Conservation (phyloP, 2,329 filamentous ascomycete species). For the Talaromyces albobiverticillius region DNA sequence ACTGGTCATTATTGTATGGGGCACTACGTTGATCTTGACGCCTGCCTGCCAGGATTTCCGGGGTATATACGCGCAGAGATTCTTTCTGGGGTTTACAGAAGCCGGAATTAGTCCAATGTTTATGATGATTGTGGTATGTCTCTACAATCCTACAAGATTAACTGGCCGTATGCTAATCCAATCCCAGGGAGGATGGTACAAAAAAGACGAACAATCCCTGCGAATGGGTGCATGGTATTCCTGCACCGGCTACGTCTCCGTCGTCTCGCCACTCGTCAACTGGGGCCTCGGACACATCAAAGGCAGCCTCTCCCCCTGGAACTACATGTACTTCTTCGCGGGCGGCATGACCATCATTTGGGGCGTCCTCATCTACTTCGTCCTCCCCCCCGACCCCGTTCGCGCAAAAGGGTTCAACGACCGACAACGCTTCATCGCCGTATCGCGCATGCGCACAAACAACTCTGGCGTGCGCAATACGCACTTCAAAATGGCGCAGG, state of each 20-base stretch:
- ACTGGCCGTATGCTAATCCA: neutral
- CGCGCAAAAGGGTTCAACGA: neutral
- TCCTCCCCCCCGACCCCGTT: constrained; percentile 1
- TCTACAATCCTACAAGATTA: neutral
- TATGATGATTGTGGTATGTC: constrained; percentile 6
- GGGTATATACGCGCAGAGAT: constrained; percentile 3
- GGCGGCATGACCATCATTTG: constrained; percentile 3
- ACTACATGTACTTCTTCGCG: constrained; percentile 7
- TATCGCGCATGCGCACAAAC: constrained; percentile 6
- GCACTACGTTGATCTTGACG: neutral
- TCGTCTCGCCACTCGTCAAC: constrained; percentile 5
- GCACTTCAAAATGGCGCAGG: neutral
- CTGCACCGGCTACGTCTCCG: constrained; percentile 5
- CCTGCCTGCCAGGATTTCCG: neutral
- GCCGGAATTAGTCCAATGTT: constrained; percentile 7
- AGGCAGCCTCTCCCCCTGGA: neutral
- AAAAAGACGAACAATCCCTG: constrained; percentile 5
- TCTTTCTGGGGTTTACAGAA: constrained; percentile 6
- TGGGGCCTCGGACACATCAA: constrained; percentile 4
- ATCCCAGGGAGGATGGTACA: constrained; percentile 4
- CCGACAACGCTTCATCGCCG: constrained; percentile 5
- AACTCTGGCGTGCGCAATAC: constrained; percentile 3
- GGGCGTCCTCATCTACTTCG: neutral
- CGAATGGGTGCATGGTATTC: constrained; percentile 7
- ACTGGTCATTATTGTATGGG: neutral